These are phyloP conservation scores for Gossypium arboreum DNA, from an alignment of 345 rosid genomes.

Conservation along the genomic window DNA sequence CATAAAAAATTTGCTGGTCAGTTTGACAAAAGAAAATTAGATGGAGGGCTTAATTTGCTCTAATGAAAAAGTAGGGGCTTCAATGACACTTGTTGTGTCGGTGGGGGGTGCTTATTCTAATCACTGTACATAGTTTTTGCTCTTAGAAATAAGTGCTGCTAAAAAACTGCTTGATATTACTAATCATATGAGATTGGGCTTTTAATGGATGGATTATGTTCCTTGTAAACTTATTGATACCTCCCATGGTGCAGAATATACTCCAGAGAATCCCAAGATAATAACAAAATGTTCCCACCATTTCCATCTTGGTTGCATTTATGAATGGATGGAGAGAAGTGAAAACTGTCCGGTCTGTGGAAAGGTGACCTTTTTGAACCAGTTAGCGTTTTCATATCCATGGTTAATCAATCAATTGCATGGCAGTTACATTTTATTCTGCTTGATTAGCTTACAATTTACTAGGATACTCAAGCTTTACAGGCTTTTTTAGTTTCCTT, in stretches of 20 bases:
- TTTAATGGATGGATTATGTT: background rate
- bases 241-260: slow-evolving; percentile 64
- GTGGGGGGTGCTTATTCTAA: background rate
- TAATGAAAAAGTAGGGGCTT: background rate
- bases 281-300: slow-evolving; percentile 87
- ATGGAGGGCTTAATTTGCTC: background rate
- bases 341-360: slow-evolving; percentile 97
- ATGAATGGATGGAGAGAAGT: slow-evolving; percentile 99
- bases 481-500: background rate
- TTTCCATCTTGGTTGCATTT: slow-evolving; percentile 98
- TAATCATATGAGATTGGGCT: background rate
- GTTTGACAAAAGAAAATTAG: background rate
- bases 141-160: background rate
- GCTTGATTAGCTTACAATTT: background rate
- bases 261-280: slow-evolving; percentile 91
- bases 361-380: slow-evolving; percentile 51
- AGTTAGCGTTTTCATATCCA: slow-evolving; percentile 4
- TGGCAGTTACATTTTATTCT: background rate
- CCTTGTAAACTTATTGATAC: background rate
- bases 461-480: background rate
- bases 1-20: background rate
- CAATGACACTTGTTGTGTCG: background rate
- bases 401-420: background rate
- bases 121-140: background rate
- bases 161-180: background rate